Evolutionary conservation across 257 asterid genomes (phyloP), one percentile per base, ranked within the genome.

Genomic region (Linaria vulgaris): DNA sequence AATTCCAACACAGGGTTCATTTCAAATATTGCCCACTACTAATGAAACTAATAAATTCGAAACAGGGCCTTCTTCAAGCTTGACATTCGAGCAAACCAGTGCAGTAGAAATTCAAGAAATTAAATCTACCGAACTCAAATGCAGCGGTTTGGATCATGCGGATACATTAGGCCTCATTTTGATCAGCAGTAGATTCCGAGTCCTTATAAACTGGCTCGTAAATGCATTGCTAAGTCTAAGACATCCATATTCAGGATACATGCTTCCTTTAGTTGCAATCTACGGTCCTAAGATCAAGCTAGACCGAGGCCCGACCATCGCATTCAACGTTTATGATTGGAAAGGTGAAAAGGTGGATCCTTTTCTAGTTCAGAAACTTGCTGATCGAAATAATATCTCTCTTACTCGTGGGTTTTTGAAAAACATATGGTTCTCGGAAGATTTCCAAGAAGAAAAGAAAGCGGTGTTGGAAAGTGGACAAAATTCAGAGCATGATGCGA

Each of bases 321-420:
- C 92, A 0, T 84, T 91, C 80, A 91, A 88, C 27, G 82, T 91
- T 12, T 81, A 73, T 49, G 98, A 91, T 43, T 91, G 98, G 98
- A 86, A 84, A 73, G 95, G 90, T 10, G 91, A 86, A 56, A 82
- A 68, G 52, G 69, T 88, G 3, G 90, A 86, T 1, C 96, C 96
- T 12, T 16, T 39, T 31, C 70, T 91, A 9, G 96, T 88, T 1
- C 96, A 86, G 76, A 91, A 84, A 68, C 72, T 91, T 3, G 96
- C 98, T 3, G 96, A 77, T 48, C 76, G 98, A 22, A 77, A 76
- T 82, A 75, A 77, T 63, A 83, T 91, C 14, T 80, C 95, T 2
- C 31, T 91, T 19, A 53, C 58, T 5, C 67, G 81, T 13, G 98
- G 88, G 9, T 71, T 82, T 63, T 62, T 91, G 82, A 77, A 72